Conservation (phyloP, 441 rosid genomes). For the Populus tomentosa region DNA sequence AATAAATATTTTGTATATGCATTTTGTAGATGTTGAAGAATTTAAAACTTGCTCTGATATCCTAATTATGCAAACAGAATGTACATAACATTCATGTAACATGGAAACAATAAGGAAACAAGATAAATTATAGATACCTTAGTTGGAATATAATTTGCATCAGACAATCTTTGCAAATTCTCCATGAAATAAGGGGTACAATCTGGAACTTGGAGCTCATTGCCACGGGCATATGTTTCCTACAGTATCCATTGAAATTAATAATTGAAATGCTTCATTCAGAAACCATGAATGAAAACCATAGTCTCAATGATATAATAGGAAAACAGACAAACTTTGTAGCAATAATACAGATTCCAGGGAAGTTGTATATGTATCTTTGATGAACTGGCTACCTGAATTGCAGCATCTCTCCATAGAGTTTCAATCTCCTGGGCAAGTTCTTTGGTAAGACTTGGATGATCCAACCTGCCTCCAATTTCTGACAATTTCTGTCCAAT, state of each 20-base stretch:
- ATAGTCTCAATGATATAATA: not conserved
- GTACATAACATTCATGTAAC: not conserved
- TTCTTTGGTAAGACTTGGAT: slow-evolving; percentile 69
- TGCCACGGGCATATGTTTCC: slow-evolving; percentile 84
- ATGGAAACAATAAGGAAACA: not conserved
- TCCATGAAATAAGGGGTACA: slow-evolving; percentile 91
- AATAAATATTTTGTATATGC: not conserved
- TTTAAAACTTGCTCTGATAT: not conserved
- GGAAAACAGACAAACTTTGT: not conserved
- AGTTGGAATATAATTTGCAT: slow-evolving; percentile 77
- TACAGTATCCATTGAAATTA: slow-evolving; percentile 27
- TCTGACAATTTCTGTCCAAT: slow-evolving; percentile 77
- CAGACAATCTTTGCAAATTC: slow-evolving; percentile 76
- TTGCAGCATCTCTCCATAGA: slow-evolving; percentile 89
- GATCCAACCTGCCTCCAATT: slow-evolving; percentile 73
- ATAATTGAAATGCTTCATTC: not conserved
- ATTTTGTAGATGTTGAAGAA: not conserved
- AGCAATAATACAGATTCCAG: not conserved
- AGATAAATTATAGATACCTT: slow-evolving; percentile 45
- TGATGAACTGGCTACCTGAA: slow-evolving; percentile 52
- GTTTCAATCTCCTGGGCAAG: slow-evolving; percentile 71
- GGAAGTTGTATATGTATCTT: not conserved
- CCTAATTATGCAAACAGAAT: not conserved
- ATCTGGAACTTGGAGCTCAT: slow-evolving; percentile 94
- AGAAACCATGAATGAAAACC: not conserved